A percentile compares a stretch with the other conserved stretches of the same genome.
These are phyloP conservation scores for Stemphylium lycopersici DNA, from an alignment of 2,329 filamentous ascomycete genomes.

Conservation along the genomic window DNA sequence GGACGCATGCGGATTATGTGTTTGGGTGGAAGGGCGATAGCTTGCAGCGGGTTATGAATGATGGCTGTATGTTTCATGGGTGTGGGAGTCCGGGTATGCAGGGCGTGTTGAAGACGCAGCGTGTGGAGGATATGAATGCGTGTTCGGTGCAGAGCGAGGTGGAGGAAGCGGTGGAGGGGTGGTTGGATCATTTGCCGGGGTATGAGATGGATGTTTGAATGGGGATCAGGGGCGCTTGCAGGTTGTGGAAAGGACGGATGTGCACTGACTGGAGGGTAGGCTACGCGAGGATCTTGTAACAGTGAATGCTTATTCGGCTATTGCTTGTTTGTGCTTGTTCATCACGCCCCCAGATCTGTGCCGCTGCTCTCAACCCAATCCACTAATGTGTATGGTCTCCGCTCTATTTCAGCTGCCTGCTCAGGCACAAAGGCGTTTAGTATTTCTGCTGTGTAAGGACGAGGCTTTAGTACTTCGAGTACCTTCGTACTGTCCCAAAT, in stretches of 20 bases:
- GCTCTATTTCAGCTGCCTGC: too few relatives aligned
- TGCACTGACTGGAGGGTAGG: not conserved
- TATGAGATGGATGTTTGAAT: not conserved
- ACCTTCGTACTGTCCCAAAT: too few relatives aligned
- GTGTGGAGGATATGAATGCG: constrained; percentile 25
- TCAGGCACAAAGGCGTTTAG: too few relatives aligned
- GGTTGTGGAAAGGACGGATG: not conserved
- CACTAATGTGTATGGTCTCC: too few relatives aligned
- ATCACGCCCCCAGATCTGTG: too few relatives aligned
- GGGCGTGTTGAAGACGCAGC: constrained; percentile 26
- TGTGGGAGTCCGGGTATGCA: constrained; percentile 27
- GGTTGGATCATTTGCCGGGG: constrained; percentile 22
- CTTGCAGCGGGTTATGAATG: constrained; percentile 34
- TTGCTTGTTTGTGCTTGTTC: too few relatives aligned
- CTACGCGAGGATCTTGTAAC: too few relatives aligned
- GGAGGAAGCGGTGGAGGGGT: constrained; percentile 25
- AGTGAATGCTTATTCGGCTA: too few relatives aligned
- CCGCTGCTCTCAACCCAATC: too few relatives aligned
- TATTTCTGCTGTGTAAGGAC: too few relatives aligned
- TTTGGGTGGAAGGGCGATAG: constrained; percentile 40
- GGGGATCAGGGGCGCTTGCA: not conserved
- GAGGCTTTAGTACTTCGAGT: too few relatives aligned
- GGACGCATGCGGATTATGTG: constrained; percentile 34
- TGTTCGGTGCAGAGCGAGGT: constrained; percentile 22
- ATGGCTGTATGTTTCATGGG: constrained; percentile 30